phyloP scores from a whole-genome alignment of 441 rosid genomes.

The Theobroma grandiflorum region DNA sequence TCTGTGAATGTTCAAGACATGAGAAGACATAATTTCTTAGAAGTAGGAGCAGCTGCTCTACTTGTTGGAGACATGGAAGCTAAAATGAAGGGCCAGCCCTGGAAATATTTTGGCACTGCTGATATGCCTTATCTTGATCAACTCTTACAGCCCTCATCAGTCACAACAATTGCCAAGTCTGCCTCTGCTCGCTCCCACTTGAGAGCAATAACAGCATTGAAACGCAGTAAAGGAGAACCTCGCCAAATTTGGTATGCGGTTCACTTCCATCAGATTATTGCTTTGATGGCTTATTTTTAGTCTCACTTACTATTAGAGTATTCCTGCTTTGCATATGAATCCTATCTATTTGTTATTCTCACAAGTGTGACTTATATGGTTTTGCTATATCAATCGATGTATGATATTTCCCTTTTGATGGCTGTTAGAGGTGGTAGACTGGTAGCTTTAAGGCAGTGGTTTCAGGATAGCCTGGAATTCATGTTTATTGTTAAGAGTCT shows the following conservation, averaged over 20 bases:
- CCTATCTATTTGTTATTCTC: neutral
- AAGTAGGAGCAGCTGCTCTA: conserved; percentile 98
- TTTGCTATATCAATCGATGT: neutral
- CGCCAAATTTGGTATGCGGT: conserved; percentile 77
- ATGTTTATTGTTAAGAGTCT: conserved; percentile 1
- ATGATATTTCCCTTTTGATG: conserved; percentile 16
- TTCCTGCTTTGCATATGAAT: neutral
- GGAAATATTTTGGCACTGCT: conserved; percentile 91
- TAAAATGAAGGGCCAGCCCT: conserved; percentile 89
- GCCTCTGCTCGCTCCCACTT: conserved; percentile 83
- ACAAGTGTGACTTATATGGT: conserved; percentile 9
- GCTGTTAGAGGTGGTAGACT: conserved; percentile 8
- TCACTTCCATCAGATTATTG: conserved; percentile 36
- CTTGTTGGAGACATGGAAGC: conserved; percentile 97
- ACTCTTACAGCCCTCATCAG: conserved; percentile 90
- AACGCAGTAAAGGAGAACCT: conserved; percentile 85
- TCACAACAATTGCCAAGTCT: conserved; percentile 75
- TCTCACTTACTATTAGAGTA: conserved; percentile 26
- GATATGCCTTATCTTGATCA: conserved; percentile 98
- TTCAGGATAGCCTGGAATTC: neutral
- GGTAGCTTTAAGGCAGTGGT: neutral
- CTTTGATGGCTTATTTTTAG: conserved; percentile 23
- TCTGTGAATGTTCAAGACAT: conserved; percentile 69
- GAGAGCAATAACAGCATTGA: conserved; percentile 88
- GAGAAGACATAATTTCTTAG: conserved; percentile 76